phyloP scores from a whole-genome alignment of 2,329 filamentous ascomycete species.

The Lecanicillium sp. region DNA sequence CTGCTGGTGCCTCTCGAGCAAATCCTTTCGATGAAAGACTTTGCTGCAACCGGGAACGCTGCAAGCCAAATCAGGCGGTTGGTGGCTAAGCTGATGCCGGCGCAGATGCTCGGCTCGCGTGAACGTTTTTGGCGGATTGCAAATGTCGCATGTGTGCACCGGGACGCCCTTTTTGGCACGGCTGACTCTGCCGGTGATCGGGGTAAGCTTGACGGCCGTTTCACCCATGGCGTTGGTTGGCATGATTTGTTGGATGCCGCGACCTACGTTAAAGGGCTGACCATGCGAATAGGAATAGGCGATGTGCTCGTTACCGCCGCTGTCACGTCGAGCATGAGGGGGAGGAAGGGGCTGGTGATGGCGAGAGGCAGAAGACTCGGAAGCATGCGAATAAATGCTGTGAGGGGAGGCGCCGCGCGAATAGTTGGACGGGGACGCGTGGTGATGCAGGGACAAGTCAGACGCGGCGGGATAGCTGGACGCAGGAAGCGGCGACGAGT shows the following conservation, averaged over 20 bases:
- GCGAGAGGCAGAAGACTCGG: slow-evolving; percentile 9
- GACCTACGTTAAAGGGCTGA: slow-evolving; percentile 5
- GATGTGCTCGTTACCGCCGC: slow-evolving; percentile 1
- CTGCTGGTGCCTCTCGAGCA: slow-evolving; percentile 51
- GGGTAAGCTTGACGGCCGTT: slow-evolving; percentile 45
- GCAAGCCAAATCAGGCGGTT: slow-evolving; percentile 47
- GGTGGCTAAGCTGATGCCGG: slow-evolving; percentile 56
- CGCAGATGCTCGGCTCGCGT: slow-evolving; percentile 58
- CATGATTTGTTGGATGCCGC: slow-evolving; percentile 35
- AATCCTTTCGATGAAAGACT: slow-evolving; percentile 52
- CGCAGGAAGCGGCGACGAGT: slow-evolving; percentile 5
- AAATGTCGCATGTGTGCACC: slow-evolving; percentile 49
- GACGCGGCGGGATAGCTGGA: slow-evolving; percentile 35
- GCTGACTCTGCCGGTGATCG: slow-evolving; percentile 51
- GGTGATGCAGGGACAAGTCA: slow-evolving; percentile 23
- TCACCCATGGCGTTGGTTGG: slow-evolving; percentile 28
- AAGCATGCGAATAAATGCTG: slow-evolving; percentile 16
- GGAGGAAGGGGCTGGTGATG: slow-evolving; percentile 6
- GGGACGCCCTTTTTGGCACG: slow-evolving; percentile 55
- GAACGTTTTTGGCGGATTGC: slow-evolving; percentile 51
- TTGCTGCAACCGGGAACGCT: slow-evolving; percentile 48
- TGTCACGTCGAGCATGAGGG: neutral
- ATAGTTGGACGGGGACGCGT: slow-evolving; percentile 27
- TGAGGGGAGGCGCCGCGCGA: slow-evolving; percentile 30
- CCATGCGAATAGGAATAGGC: slow-evolving; percentile 9